Evolutionary conservation across 768 basidiomycete genomes (phyloP).

Genomic region (Dictyophora rubrovolvata): DNA sequence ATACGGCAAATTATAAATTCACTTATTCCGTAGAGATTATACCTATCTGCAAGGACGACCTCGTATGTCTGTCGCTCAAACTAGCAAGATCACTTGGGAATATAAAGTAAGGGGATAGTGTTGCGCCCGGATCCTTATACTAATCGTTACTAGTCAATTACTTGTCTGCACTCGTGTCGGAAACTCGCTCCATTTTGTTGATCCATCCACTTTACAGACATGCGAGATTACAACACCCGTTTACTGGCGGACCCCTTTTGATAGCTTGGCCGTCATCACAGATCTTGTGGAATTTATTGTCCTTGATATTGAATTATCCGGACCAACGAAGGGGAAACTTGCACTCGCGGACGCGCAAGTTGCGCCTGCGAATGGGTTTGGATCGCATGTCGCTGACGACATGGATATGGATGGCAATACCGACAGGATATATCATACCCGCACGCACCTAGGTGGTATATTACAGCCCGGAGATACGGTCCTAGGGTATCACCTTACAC

Average conservation of each 20-base stretch:
- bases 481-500: constrained; percentile 81
- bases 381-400: constrained; percentile 44
- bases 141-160: constrained; percentile 40
- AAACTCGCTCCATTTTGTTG: constrained; percentile 83
- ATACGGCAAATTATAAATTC: constrained; percentile 93
- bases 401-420: constrained; percentile 43
- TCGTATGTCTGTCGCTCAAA: constrained; percentile 80
- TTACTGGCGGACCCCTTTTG: constrained; percentile 92
- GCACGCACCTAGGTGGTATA: constrained; percentile 89
- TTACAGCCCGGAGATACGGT: constrained; percentile 93
- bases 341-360: constrained; percentile 87
- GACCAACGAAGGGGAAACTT: constrained; percentile 61
- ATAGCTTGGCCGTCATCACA: constrained; percentile 66
- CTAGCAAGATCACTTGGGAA: constrained; percentile 77
- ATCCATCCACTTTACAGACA: constrained; percentile 75
- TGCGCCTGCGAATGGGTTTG: constrained; percentile 71
- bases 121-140: background rate
- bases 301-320: constrained; percentile 84
- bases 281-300: constrained; percentile 94
- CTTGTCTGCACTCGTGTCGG: constrained; percentile 86
- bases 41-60: constrained; percentile 96
- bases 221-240: constrained; percentile 68
- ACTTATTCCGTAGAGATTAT: constrained; percentile 96
- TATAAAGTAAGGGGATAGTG: constrained; percentile 41
- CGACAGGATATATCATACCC: constrained; percentile 87